A percentile compares a stretch with the other conserved stretches of the same genome.
Evolutionary conservation across 441 rosid genomes (phyloP).

Genomic region (Pelargonium cotyledonis): DNA sequence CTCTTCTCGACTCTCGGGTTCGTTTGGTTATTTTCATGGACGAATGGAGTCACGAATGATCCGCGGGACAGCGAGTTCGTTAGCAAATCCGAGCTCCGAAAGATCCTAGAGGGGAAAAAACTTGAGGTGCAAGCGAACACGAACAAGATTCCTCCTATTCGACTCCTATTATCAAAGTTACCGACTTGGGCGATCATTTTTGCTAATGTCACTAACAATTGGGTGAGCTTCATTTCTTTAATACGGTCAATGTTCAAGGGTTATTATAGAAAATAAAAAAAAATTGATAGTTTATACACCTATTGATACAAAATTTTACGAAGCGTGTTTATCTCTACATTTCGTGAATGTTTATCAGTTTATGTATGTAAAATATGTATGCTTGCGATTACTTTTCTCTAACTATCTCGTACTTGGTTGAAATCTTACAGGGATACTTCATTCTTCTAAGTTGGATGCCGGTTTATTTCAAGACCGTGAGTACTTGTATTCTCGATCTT

Average conservation of each 20-base stretch:
- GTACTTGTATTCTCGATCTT: conserved; percentile 4
- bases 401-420: neutral
- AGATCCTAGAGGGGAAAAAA: conserved; percentile 65
- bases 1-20: conserved; percentile 68
- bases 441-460: conserved; percentile 99
- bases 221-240: conserved; percentile 50
- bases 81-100: conserved; percentile 49
- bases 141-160: conserved; percentile 42
- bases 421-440: conserved; percentile 63
- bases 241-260: too few relatives aligned
- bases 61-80: conserved; percentile 59
- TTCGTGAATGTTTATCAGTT: too few relatives aligned
- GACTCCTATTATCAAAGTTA: conserved; percentile 53
- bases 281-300: neutral
- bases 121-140: conserved; percentile 21
- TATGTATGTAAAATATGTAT: too few relatives aligned
- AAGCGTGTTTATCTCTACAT: too few relatives aligned
- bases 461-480: conserved; percentile 79
- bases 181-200: conserved; percentile 85
- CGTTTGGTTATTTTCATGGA: conserved; percentile 70
- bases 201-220: conserved; percentile 79
- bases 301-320: conserved; percentile 11
- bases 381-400: neutral
- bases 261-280: neutral
- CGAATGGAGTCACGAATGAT: conserved; percentile 43